A percentile compares a stretch with the other conserved stretches of the same genome.
phyloP scores from a whole-genome alignment of 1,139 yeast genomes.

The Nakaseomyces delphensis region DNA sequence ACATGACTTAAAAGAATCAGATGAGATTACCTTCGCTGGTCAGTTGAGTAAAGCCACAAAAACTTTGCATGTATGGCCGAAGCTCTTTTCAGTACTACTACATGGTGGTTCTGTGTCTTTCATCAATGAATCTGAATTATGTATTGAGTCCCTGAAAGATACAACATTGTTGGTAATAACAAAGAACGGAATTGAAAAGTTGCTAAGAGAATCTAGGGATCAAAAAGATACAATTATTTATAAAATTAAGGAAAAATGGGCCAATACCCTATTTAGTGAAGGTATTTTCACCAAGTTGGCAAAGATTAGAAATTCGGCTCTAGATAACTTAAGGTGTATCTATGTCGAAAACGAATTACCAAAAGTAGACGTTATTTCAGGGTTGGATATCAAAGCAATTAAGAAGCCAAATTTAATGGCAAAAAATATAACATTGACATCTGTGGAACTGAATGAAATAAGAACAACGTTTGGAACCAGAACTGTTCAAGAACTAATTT shows the following conservation, averaged over 20 bases:
- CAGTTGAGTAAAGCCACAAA: conserved; percentile 13
- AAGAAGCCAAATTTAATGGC: conserved; percentile 8
- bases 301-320: conserved; percentile 14
- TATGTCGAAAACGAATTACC: conserved; percentile 31
- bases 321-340: conserved; percentile 34
- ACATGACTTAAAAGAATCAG: conserved; percentile 36
- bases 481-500: conserved; percentile 45
- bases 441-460: conserved; percentile 36
- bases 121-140: conserved; percentile 4
- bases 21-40: conserved; percentile 38
- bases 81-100: conserved; percentile 29
- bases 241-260: conserved; percentile 24
- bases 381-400: conserved; percentile 18
- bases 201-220: conserved; percentile 6
- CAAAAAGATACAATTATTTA: conserved; percentile 7
- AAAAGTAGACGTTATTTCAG: conserved; percentile 14
- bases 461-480: conserved; percentile 44
- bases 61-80: conserved; percentile 30
- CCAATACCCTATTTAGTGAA: conserved; percentile 33
- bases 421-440: conserved; percentile 20
- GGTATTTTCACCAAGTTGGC: conserved; percentile 37
- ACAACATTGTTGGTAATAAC: conserved; percentile 21
- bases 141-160: conserved; percentile 8
- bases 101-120: conserved; percentile 33
- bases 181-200: conserved; percentile 9